These are phyloP conservation scores for Periconia sp. DNA, from an alignment of 2,329 filamentous ascomycete genomes.

Conservation along the genomic window DNA sequence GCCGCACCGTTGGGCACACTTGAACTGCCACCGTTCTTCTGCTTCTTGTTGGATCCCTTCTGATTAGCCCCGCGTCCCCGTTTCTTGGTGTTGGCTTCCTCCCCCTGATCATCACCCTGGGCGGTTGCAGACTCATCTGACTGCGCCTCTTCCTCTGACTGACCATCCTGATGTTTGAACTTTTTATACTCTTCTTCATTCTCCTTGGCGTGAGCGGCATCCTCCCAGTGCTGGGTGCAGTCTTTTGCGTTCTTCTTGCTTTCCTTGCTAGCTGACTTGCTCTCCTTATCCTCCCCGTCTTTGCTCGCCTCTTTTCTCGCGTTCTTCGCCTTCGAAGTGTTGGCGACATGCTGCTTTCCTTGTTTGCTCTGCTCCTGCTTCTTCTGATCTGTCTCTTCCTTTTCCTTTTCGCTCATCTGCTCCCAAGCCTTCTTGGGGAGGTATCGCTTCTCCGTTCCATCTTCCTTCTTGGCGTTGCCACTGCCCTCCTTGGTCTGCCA, in stretches of 20 bases:
- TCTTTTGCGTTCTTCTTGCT: slow-evolving; percentile 32
- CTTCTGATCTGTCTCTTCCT: slow-evolving; percentile 54
- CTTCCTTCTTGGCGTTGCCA: slow-evolving; percentile 51
- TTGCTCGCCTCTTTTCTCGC: slow-evolving; percentile 47
- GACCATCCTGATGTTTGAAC: slow-evolving; percentile 24
- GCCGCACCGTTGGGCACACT: slow-evolving; percentile 24
- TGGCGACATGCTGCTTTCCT: slow-evolving; percentile 53
- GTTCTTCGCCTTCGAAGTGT: slow-evolving; percentile 51
- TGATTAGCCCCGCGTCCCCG: slow-evolving; percentile 36
- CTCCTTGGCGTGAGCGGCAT: slow-evolving; percentile 29
- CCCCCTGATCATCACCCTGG: slow-evolving; percentile 11
- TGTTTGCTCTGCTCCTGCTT: slow-evolving; percentile 52
- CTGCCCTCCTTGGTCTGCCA: slow-evolving; percentile 58
- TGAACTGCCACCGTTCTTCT: slow-evolving; percentile 34
- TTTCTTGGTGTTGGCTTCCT: slow-evolving; percentile 14
- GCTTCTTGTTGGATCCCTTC: slow-evolving; percentile 42
- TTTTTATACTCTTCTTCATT: slow-evolving; percentile 34
- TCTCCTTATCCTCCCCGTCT: slow-evolving; percentile 19
- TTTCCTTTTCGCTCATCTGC: slow-evolving; percentile 54
- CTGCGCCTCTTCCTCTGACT: slow-evolving; percentile 10
- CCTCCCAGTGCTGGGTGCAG: slow-evolving; percentile 40
- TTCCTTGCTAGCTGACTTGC: slow-evolving; percentile 5
- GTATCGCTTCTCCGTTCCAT: slow-evolving; percentile 54
- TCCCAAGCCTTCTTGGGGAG: slow-evolving; percentile 58
- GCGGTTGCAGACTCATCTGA: slow-evolving; percentile 9